Evolutionary conservation across 805 yeast species (phyloP), one percentile per base, ranked within the genome.

Genomic region (Vanderwaltozyma yarrowii): DNA sequence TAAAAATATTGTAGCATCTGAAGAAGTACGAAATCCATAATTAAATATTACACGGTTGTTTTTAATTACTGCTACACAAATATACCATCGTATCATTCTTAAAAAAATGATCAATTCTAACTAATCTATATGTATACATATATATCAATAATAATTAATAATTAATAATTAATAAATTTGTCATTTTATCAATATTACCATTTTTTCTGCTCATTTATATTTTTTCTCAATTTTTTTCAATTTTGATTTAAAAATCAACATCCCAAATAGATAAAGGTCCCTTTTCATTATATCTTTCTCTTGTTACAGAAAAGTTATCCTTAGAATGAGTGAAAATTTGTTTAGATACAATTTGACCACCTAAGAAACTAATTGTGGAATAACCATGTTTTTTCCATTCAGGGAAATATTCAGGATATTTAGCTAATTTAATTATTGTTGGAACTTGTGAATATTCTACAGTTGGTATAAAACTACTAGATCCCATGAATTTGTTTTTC

Each of bases 231-330:
- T n/a, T n/a, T n/a, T n/a, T 21, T 21, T 21, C 6, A 21, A 21
- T 21, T 7, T 21, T 7, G 23, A 8, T 24, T 12, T 24, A 66
- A 43, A 64, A 62, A 20, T 62, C 61, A 9, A 62, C 57, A 40
- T 78, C 84, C 95, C 96, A 87, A 33, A 87, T 71, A 24, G 83
- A 77, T 44, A 73, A 67, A 14, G 96, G 96, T 0, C 96, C 96
- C 34, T 66, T 70, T 46, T 79, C 87, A 45, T 75, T 76, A 57
- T 86, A 88, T 36, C 73, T 77, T 27, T 77, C 83, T 45, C 74
- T 71, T 34, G 78, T 76, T 19, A 86, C 68, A 58, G 74, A 87
- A 52, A 76, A 65, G 31, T 81, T 87, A 40, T 77, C 80, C 40
- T 70, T 65, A 13, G 71, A 60, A 36, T 78, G 77, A 32, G 76